Conservation (phyloP, 495 filamentous ascomycete species). For the Amorphotheca resinae region DNA sequence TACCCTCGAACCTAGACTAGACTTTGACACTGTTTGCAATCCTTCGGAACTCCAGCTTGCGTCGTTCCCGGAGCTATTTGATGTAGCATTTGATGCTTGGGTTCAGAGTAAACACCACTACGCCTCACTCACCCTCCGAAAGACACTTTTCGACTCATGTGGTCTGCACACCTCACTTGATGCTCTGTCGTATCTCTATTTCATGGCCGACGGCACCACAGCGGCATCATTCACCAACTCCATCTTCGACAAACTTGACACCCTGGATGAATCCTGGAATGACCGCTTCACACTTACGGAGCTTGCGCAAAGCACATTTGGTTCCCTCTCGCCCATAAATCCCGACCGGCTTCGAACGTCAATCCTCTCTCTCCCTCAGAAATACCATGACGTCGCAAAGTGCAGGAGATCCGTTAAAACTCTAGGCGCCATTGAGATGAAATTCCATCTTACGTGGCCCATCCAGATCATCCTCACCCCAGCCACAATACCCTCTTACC, state of each 20-base stretch:
- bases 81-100: conserved; percentile 54
- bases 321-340: conserved; percentile 36
- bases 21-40: conserved; percentile 43
- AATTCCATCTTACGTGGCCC: conserved; percentile 66
- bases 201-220: conserved; percentile 56
- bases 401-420: conserved; percentile 32
- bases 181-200: conserved; percentile 57
- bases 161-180: conserved; percentile 53
- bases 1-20: conserved; percentile 30
- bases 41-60: conserved; percentile 33
- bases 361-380: conserved; percentile 38
- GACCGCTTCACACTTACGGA: conserved; percentile 77
- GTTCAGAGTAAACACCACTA: conserved; percentile 59
- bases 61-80: conserved; percentile 66
- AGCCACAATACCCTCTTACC: conserved; percentile 48
- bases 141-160: conserved; percentile 54
- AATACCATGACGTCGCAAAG: conserved; percentile 22
- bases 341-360: conserved; percentile 42
- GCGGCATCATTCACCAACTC: conserved; percentile 49
- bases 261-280: conserved; percentile 53
- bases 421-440: conserved; percentile 44
- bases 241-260: conserved; percentile 70
- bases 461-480: conserved; percentile 69
- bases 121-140: conserved; percentile 50
- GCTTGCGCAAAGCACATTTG: conserved; percentile 58